phyloP scores from a whole-genome alignment of 2,329 filamentous ascomycete genomes.

The Apiospora pterosperma region DNA sequence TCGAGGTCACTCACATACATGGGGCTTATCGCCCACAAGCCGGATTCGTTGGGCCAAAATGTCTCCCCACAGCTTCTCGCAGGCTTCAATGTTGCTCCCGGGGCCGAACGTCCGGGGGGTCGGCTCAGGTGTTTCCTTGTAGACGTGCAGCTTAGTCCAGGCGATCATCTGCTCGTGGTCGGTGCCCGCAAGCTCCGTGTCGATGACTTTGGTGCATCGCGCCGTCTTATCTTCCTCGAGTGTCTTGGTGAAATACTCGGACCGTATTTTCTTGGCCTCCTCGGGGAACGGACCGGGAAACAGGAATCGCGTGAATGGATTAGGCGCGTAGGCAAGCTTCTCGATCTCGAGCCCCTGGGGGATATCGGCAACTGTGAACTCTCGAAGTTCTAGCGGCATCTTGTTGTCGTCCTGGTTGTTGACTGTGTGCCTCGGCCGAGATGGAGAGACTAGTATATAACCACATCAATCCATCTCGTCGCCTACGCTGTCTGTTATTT shows the following conservation, averaged over 20 bases:
- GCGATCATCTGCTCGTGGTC: slow-evolving; percentile 25
- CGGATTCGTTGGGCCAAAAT: slow-evolving; percentile 15
- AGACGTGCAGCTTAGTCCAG: slow-evolving; percentile 29
- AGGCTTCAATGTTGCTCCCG: slow-evolving; percentile 28
- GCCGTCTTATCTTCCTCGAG: slow-evolving; percentile 19
- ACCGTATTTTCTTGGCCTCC: slow-evolving; percentile 17
- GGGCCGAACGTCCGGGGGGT: slow-evolving; percentile 17
- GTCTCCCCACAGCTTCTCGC: slow-evolving; percentile 26
- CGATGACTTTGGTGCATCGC: slow-evolving; percentile 29
- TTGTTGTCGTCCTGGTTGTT: not conserved
- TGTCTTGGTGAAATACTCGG: slow-evolving; percentile 16
- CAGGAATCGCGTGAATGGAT: slow-evolving; percentile 27
- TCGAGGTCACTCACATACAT: slow-evolving; percentile 22
- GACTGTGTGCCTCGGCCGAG: not conserved
- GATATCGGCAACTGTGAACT: slow-evolving; percentile 33
- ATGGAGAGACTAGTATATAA: not conserved
- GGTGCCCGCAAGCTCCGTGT: slow-evolving; percentile 23
- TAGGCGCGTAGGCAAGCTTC: slow-evolving; percentile 30
- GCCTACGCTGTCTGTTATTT: not conserved
- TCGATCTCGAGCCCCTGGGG: slow-evolving; percentile 34
- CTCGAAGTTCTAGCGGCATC: slow-evolving; percentile 36
- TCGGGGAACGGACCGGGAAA: slow-evolving; percentile 29
- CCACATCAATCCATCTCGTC: not conserved
- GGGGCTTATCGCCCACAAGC: slow-evolving; percentile 18
- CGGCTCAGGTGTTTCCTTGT: slow-evolving; percentile 17